phyloP scores from a whole-genome alignment of 768 basidiomycete species.

The Pluteus cervinus region DNA sequence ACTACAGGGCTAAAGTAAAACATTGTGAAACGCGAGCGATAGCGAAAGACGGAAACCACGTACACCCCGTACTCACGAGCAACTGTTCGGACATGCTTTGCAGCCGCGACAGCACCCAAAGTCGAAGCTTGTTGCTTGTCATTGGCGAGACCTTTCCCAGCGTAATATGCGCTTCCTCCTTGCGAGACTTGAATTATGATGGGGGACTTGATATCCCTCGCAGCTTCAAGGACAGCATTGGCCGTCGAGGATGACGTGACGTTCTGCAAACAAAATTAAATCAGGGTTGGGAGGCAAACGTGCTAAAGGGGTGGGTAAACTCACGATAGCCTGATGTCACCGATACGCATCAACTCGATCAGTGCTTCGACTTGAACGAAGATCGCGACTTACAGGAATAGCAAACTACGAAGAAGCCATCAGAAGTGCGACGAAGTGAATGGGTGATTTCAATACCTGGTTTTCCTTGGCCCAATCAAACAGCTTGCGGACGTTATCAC shows the following conservation, averaged over 20 bases:
- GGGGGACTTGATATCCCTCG: conserved; percentile 90
- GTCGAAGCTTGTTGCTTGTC: conserved; percentile 95
- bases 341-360: conserved; percentile 4
- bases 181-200: conserved; percentile 98
- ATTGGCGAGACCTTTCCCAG: conserved; percentile 93
- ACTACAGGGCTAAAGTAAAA: conserved; percentile 71
- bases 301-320: conserved; percentile 22
- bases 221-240: conserved; percentile 48
- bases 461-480: conserved; percentile 91
- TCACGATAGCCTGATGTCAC: conserved; percentile 61
- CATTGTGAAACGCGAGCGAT: conserved; percentile 3
- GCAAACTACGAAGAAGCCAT: conserved; percentile 51
- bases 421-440: conserved; percentile 1
- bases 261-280: conserved; percentile 77
- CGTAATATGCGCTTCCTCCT: conserved; percentile 93
- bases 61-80: conserved; percentile 91
- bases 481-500: conserved; percentile 90
- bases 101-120: conserved; percentile 87
- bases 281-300: no score
- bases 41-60: conserved; percentile 23
- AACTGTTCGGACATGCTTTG: conserved; percentile 84
- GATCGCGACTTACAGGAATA: conserved; percentile 60
- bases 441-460: conserved; percentile 47
- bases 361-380: conserved; percentile 1
- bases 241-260: conserved; percentile 94